Percentiles rank a stretch among this genome's conserved stretches.
These are phyloP conservation scores for Aspergillus eucalypticola DNA, from an alignment of 2,329 filamentous ascomycete genomes.

Conservation along the genomic window DNA sequence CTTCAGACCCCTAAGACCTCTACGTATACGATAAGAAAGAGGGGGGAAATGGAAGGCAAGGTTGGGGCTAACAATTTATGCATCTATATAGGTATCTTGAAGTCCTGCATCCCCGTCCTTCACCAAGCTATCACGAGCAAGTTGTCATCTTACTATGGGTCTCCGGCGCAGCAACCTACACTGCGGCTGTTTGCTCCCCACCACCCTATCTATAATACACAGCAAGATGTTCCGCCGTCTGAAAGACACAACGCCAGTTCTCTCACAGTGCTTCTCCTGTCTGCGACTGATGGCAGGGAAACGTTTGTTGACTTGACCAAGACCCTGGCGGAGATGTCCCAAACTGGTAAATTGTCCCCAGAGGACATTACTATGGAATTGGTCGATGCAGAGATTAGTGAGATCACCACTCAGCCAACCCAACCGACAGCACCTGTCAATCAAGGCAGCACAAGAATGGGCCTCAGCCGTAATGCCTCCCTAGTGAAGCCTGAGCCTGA, in stretches of 20 bases:
- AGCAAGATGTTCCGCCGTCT: constrained; percentile 18
- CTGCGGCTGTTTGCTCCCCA: constrained; percentile 74
- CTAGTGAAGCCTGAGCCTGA: constrained; percentile 83
- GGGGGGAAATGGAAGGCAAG: neutral
- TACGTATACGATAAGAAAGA: too few relatives aligned
- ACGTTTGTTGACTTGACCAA: constrained; percentile 94
- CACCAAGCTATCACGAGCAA: constrained; percentile 78
- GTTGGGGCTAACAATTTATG: neutral
- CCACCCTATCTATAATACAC: constrained; percentile 50
- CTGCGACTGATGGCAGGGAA: constrained; percentile 83
- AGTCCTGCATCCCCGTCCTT: constrained; percentile 82
- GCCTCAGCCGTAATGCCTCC: neutral
- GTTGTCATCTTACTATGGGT: constrained; percentile 83
- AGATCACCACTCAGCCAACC: constrained; percentile 48
- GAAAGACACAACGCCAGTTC: constrained; percentile 28
- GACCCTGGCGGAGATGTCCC: constrained; percentile 92
- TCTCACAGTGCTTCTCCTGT: constrained; percentile 74
- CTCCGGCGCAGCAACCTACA: constrained; percentile 62
- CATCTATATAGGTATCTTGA: constrained; percentile 68
- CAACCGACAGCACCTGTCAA: constrained; percentile 13
- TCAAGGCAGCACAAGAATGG: neutral
- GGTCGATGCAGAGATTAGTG: constrained; percentile 81
- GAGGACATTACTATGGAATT: constrained; percentile 82
- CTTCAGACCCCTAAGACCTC: too few relatives aligned
- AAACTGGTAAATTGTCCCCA: constrained; percentile 77